A percentile compares a stretch with the other conserved stretches of the same genome.
Evolutionary conservation across 2,329 filamentous ascomycete species (phyloP).

Genomic region (Fusarium coicis): DNA sequence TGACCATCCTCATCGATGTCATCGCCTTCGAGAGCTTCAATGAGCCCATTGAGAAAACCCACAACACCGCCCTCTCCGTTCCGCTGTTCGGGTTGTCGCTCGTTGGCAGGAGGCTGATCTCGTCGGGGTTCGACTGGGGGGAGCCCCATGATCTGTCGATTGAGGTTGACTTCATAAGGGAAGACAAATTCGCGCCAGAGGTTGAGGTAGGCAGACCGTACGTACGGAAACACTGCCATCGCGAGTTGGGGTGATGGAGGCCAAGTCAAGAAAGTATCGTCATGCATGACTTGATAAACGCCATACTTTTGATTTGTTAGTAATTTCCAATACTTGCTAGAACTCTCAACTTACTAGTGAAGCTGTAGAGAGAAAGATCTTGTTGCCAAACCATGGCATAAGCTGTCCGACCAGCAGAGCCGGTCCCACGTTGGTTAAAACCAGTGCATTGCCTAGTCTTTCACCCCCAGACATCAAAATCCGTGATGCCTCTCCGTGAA

Average conservation of each 20-base stretch:
- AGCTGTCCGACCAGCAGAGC: constrained; percentile 57
- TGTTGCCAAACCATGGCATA: constrained; percentile 55
- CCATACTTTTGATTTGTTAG: constrained; percentile 55
- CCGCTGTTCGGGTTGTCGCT: constrained; percentile 34
- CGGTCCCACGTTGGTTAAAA: constrained; percentile 60
- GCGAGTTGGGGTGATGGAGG: constrained; percentile 64
- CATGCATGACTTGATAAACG: constrained; percentile 56
- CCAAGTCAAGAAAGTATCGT: constrained; percentile 61
- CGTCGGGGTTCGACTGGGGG: constrained; percentile 45
- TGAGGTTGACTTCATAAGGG: constrained; percentile 60
- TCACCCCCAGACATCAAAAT: constrained; percentile 43
- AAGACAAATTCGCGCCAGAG: constrained; percentile 59
- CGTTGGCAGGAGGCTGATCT: constrained; percentile 26
- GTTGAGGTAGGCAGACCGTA: constrained; percentile 57
- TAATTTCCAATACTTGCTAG: too few relatives aligned
- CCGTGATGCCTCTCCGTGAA: constrained; percentile 40
- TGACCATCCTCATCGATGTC: constrained; percentile 45
- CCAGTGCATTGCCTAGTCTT: constrained; percentile 48
- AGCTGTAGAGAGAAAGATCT: constrained; percentile 55
- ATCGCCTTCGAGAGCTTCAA: constrained; percentile 51
- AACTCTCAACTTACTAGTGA: constrained; percentile 50
- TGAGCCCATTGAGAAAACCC: constrained; percentile 50
- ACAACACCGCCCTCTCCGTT: constrained; percentile 47
- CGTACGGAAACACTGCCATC: constrained; percentile 61
- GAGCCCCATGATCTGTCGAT: constrained; percentile 57